These are phyloP conservation scores for Middelhovenomyces tepae DNA, from an alignment of 805 yeast genomes.

Conservation along the genomic window DNA sequence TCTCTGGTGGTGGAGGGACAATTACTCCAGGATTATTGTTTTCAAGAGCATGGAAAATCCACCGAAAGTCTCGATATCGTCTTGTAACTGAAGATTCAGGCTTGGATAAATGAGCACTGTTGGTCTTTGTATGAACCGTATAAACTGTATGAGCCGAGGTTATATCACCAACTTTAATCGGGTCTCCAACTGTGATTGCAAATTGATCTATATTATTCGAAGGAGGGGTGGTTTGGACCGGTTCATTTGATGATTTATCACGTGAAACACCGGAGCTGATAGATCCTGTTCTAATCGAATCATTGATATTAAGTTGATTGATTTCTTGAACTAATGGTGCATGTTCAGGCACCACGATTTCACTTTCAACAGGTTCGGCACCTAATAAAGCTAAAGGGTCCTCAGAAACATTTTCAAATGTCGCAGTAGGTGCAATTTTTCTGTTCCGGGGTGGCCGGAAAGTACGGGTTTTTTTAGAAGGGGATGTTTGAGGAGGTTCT, in stretches of 20 bases:
- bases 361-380: constrained; percentile 5
- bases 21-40: constrained; percentile 82
- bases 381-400: constrained; percentile 6
- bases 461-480: constrained; percentile 1
- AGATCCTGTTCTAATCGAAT: not conserved
- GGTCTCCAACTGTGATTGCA: constrained; percentile 77
- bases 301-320: not conserved
- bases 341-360: constrained; percentile 6
- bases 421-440: constrained; percentile 6
- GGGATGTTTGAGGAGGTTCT: constrained; percentile 7
- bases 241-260: not conserved
- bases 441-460: not conserved
- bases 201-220: constrained; percentile 22
- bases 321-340: constrained; percentile 3
- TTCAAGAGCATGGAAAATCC: constrained; percentile 86
- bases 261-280: too few relatives aligned
- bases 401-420: constrained; percentile 5
- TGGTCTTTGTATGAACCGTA: constrained; percentile 57
- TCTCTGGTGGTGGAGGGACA: constrained; percentile 94
- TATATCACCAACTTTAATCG: constrained; percentile 83
- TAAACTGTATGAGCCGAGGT: constrained; percentile 86
- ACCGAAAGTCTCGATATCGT: constrained; percentile 84
- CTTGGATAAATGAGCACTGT: constrained; percentile 30
- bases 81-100: constrained; percentile 57
- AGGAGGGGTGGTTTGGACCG: not conserved